Evolutionary conservation across 257 asterid species (phyloP), one percentile per base, ranked within the genome.

Genomic region (Cruciata laevipes): DNA sequence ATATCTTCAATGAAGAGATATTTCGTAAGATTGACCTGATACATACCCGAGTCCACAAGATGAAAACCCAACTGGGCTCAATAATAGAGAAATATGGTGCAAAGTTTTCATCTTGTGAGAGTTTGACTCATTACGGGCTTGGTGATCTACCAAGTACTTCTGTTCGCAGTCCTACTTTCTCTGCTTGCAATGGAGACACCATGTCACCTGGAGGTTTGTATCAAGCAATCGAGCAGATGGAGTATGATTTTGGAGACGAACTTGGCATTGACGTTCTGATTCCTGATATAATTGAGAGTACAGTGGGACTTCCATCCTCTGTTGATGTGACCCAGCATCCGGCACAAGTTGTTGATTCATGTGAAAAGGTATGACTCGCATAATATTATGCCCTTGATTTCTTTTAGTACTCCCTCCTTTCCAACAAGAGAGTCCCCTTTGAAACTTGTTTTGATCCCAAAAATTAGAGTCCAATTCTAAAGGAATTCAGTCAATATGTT

Each of bases 51-150:
- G 94, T 92, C 65, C 84, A 83, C 60, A 87, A 83, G 75, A 40
- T 92, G 81, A 89, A 87, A 80, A 70, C 79, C 71, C 89, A 76
- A 72, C 87, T 92, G 18, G 91, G 86, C 75, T 58, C 77, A 0
- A 81, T 86, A 38, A 80, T 82, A 85, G 73, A 76, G 40, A 86
- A 87, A 69, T 78, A 89, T 51, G 85, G 86, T 14, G 72, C 78
- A 61, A 87, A 80, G 80, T 86, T 92, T 78, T 89, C 97, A 78
- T 93, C 98, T 52, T 89, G 95, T 6, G 98, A 89, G 85, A 89
- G 89, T 76, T 80, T 89, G 78, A 83, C 81, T 80, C 87, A 87
- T 68, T 88, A 83, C 14, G 76, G 71, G 67, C 83, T 80, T 8
- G 71, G 84, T n/a, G 96, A 91, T 73, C 77, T 69, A 47, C 90